Conservation (phyloP, 2,329 filamentous ascomycete species). For the Lachnellula suecica region DNA sequence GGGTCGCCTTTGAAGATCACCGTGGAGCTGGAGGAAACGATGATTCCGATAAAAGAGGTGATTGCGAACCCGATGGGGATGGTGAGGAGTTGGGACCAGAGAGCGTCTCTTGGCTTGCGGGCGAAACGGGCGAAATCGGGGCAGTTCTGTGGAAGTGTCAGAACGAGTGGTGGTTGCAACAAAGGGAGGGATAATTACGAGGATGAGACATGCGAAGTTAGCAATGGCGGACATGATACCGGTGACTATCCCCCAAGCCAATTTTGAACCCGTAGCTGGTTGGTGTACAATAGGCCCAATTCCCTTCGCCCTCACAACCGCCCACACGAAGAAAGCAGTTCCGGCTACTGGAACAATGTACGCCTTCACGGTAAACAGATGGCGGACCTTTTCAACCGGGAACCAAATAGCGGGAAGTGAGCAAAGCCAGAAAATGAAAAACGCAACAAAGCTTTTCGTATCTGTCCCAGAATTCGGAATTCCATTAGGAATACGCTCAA, state of each 20-base stretch:
- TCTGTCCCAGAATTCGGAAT: slow-evolving; percentile 70
- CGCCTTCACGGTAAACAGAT: slow-evolving; percentile 89
- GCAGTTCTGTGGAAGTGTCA: slow-evolving; percentile 47
- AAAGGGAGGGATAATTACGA: slow-evolving; percentile 39
- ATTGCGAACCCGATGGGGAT: slow-evolving; percentile 72
- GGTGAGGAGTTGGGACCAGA: slow-evolving; percentile 78
- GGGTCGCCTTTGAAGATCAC: slow-evolving; percentile 63
- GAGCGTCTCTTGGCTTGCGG: slow-evolving; percentile 68
- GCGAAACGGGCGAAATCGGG: slow-evolving; percentile 87
- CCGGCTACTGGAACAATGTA: slow-evolving; percentile 82
- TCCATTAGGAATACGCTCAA: slow-evolving; percentile 62
- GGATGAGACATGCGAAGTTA: slow-evolving; percentile 86
- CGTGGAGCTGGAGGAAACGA: slow-evolving; percentile 71
- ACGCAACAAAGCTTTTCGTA: slow-evolving; percentile 75
- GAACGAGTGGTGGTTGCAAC: slow-evolving; percentile 35
- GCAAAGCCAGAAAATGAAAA: slow-evolving; percentile 82
- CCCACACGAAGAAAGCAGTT: slow-evolving; percentile 85
- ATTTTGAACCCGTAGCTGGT: slow-evolving; percentile 61
- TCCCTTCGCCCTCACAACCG: slow-evolving; percentile 76
- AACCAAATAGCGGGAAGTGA: slow-evolving; percentile 87
- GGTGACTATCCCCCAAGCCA: slow-evolving; percentile 81
- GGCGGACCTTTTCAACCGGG: slow-evolving; percentile 82
- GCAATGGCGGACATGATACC: slow-evolving; percentile 88
- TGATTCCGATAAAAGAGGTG: slow-evolving; percentile 82
- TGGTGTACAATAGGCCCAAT: slow-evolving; percentile 81